These are phyloP conservation scores for Eucalyptus globulus DNA, from an alignment of 345 rosid genomes.

Conservation along the genomic window DNA sequence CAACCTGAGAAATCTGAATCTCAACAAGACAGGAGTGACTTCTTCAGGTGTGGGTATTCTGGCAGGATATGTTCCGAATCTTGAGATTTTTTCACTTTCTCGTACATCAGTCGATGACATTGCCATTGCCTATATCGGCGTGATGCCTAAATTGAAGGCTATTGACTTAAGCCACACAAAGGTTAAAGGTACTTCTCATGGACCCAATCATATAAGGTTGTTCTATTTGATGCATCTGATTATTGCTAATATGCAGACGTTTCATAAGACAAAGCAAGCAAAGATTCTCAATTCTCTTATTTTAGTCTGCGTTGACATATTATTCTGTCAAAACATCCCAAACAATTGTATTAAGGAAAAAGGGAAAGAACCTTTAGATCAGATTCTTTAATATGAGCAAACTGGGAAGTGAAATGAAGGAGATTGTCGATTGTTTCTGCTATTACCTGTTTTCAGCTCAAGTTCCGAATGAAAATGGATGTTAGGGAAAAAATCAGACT, in stretches of 20 bases:
- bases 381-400: neutral
- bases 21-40: conserved; percentile 59
- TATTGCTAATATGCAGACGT: neutral
- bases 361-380: neutral
- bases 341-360: neutral
- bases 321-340: neutral
- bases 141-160: conserved; percentile 44
- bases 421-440: neutral
- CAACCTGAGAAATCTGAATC: conserved; percentile 46
- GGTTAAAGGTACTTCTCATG: conserved; percentile 40
- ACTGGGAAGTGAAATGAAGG: neutral
- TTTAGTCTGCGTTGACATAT: neutral
- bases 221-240: neutral
- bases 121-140: conserved; percentile 41
- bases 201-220: neutral
- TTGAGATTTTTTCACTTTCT: conserved; percentile 55
- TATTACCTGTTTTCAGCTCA: neutral
- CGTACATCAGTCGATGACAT: conserved; percentile 43
- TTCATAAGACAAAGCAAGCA: neutral
- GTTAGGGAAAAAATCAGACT: neutral
- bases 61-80: conserved; percentile 54
- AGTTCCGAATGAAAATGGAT: neutral
- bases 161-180: conserved; percentile 69
- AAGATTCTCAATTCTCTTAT: neutral
- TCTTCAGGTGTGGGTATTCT: conserved; percentile 48